Conservation (phyloP, 1,139 yeast species). For the Diutina pseudorugosa region DNA sequence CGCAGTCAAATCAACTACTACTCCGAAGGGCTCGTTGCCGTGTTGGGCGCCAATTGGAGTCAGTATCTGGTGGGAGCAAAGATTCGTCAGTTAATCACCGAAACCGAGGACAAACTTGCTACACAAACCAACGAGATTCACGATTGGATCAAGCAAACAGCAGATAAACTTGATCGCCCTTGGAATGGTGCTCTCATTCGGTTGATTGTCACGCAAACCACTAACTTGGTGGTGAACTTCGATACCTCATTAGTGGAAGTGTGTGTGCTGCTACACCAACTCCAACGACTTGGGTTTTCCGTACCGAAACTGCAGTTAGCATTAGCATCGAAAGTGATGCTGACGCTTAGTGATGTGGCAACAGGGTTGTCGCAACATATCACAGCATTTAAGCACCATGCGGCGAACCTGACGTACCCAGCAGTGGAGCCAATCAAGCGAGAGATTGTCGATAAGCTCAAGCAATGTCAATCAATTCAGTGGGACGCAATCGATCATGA, state of each 20-base stretch:
- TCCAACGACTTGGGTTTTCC: conserved; percentile 42
- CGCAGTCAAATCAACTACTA: conserved; percentile 12
- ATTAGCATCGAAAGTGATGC: conserved; percentile 31
- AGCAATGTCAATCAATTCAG: too few species aligned
- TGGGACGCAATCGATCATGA: not conserved
- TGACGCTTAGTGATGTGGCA: conserved; percentile 46
- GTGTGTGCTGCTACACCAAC: conserved; percentile 9
- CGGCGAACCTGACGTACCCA: conserved; percentile 8
- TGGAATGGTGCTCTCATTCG: conserved; percentile 7
- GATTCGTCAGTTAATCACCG: conserved; percentile 37
- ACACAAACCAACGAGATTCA: conserved; percentile 24
- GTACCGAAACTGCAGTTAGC: conserved; percentile 32
- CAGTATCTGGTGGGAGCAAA: conserved; percentile 62
- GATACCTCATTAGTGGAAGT: conserved; percentile 47
- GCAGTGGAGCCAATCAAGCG: conserved; percentile 28
- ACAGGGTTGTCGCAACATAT: conserved; percentile 37
- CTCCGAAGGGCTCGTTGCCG: conserved; percentile 10
- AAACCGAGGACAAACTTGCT: conserved; percentile 34
- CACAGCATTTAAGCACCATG: conserved; percentile 16
- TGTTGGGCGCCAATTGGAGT: conserved; percentile 65
- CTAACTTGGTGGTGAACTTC: conserved; percentile 29
- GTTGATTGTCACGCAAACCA: not conserved
- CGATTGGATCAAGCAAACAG: conserved; percentile 30
- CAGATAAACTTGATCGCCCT: conserved; percentile 6
- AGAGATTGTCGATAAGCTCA: conserved; percentile 13